These are phyloP conservation scores for Wickerhamomyces canadensis DNA, from an alignment of 805 yeast species.

Conservation along the genomic window DNA sequence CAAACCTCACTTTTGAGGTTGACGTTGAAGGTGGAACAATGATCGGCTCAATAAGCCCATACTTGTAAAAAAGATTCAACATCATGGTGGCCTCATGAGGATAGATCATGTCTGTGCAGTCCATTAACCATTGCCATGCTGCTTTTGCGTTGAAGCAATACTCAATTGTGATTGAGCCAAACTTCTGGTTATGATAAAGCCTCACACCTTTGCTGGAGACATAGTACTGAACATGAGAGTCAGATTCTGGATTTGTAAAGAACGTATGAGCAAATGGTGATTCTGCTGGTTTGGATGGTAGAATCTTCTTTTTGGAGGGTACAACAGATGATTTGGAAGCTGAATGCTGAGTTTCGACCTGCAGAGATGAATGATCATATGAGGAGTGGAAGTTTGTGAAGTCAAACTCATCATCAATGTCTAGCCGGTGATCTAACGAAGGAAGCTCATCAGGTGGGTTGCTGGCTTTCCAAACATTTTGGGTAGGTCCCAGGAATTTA, in stretches of 20 bases:
- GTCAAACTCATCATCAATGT: conserved; percentile 29
- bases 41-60: conserved; percentile 43
- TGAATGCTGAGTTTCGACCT: too few species aligned
- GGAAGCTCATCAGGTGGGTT: conserved; percentile 47
- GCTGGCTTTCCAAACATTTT: conserved; percentile 65
- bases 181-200: conserved; percentile 39
- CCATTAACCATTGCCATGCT: conserved; percentile 81
- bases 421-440: conserved; percentile 27
- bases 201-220: conserved; percentile 62
- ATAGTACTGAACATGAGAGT: conserved; percentile 75
- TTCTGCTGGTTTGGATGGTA: conserved; percentile 17
- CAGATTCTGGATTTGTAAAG: conserved; percentile 87
- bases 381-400: conserved; percentile 27
- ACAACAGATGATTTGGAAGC: too few species aligned
- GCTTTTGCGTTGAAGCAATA: conserved; percentile 70
- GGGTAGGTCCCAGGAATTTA: conserved; percentile 55
- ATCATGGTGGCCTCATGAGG: conserved; percentile 47
- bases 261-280: conserved; percentile 73
- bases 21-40: conserved; percentile 30
- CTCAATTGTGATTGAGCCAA: conserved; percentile 28
- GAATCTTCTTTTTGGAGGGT: neutral
- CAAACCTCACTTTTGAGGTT: conserved; percentile 23
- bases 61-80: conserved; percentile 42
- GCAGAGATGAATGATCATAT: too few species aligned
- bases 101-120: conserved; percentile 71